phyloP scores from a whole-genome alignment of 1,284 basidiomycete genomes.

The Tetrapyrgos nigripes region DNA sequence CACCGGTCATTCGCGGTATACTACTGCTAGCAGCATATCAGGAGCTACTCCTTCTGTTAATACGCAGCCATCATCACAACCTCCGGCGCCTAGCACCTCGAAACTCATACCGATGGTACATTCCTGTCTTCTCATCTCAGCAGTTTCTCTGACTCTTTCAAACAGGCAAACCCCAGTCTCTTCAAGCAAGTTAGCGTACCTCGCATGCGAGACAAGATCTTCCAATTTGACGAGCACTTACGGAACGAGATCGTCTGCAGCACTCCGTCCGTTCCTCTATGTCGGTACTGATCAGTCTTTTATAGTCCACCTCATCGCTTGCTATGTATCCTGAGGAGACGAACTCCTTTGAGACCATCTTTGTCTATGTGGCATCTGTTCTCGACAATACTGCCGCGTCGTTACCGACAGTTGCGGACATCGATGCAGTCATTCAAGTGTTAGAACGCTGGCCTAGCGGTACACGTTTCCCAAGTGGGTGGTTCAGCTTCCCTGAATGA shows the following conservation, averaged over 20 bases:
- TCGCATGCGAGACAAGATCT: conserved; percentile 86
- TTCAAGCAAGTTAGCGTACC: conserved; percentile 85
- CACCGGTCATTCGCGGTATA: conserved; percentile 73
- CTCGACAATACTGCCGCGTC: conserved; percentile 44
- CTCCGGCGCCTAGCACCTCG: conserved; percentile 30
- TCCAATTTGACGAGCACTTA: conserved; percentile 80
- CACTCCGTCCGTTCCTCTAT: neutral
- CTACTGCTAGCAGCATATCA: conserved; percentile 24
- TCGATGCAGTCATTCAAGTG: conserved; percentile 69
- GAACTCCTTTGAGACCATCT: conserved; percentile 66
- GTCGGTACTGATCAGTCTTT: conserved; percentile 3
- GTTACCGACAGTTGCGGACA: conserved; percentile 52
- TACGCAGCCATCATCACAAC: conserved; percentile 29
- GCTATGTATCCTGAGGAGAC: conserved; percentile 77
- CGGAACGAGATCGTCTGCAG: conserved; percentile 67
- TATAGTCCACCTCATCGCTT: conserved; percentile 68
- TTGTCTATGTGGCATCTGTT: conserved; percentile 66
- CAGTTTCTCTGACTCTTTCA: conserved; percentile 34
- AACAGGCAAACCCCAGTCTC: conserved; percentile 73
- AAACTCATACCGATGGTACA: conserved; percentile 66
- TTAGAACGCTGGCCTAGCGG: conserved; percentile 83
- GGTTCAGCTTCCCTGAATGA: neutral
- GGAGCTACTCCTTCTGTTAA: conserved; percentile 31
- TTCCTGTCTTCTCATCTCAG: conserved; percentile 4
- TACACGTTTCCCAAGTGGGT: conserved; percentile 83